phyloP scores from a whole-genome alignment of 768 basidiomycete genomes.

The Coprinopsis cinerea region DNA sequence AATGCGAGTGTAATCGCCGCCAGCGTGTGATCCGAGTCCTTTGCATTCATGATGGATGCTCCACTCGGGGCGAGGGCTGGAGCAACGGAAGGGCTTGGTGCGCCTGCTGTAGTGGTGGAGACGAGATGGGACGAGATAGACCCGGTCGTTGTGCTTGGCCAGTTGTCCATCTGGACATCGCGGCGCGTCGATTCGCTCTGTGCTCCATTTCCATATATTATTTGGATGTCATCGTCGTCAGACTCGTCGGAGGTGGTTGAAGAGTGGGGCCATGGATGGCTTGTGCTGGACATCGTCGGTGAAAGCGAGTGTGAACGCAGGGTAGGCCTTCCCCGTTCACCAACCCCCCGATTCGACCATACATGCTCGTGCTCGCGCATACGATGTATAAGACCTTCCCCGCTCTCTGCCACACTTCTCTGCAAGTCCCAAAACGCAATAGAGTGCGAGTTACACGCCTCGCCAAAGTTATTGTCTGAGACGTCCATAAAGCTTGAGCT shows the following conservation, averaged over 20 bases:
- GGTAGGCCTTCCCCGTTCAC: constrained; percentile 33
- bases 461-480: constrained; percentile 10
- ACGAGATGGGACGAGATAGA: too few species aligned
- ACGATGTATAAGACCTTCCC: constrained; percentile 61
- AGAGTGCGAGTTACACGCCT: constrained; percentile 40
- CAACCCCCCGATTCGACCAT: constrained; percentile 34
- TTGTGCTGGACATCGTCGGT: not conserved
- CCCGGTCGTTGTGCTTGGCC: too few species aligned
- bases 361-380: constrained; percentile 69
- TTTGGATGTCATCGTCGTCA: constrained; percentile 56
- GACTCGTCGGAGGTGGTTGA: constrained; percentile 26
- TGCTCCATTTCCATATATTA: too few species aligned
- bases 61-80: too few species aligned
- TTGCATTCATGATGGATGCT: too few species aligned
- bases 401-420: constrained; percentile 54
- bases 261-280: constrained; percentile 11
- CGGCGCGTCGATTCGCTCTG: too few species aligned
- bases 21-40: constrained; percentile 18
- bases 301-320: not conserved
- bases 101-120: too few species aligned
- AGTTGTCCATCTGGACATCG: too few species aligned
- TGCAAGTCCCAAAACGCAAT: constrained; percentile 63
- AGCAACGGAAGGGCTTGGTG: too few species aligned
- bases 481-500: not conserved
- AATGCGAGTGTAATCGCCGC: constrained; percentile 22